These are phyloP conservation scores for Tylopilus sp. DNA, from an alignment of 768 basidiomycete species.

Conservation along the genomic window DNA sequence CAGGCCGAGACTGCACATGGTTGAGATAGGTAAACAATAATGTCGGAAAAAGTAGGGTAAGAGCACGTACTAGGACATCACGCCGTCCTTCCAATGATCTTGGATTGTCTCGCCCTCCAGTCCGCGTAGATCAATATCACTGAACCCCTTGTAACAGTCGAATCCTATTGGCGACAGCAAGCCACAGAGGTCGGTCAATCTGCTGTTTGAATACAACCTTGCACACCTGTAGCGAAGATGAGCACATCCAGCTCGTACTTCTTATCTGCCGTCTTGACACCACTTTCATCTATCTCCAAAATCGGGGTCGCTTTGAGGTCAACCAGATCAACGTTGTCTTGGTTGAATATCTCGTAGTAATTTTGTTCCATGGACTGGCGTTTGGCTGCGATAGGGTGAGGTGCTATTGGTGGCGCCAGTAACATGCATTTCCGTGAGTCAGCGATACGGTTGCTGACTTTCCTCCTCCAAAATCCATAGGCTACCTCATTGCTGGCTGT, in stretches of 20 bases:
- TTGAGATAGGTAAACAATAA: not conserved
- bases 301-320: slow-evolving; percentile 7
- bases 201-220: not conserved
- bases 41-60: not conserved
- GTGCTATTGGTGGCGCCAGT: slow-evolving; percentile 12
- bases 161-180: slow-evolving; percentile 7
- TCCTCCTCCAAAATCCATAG: slow-evolving; percentile 15
- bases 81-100: no score
- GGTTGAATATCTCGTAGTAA: slow-evolving; percentile 15
- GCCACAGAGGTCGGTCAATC: no score
- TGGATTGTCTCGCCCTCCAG: slow-evolving; percentile 4
- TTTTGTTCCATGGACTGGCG: slow-evolving; percentile 6
- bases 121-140: slow-evolving; percentile 10
- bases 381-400: slow-evolving; percentile 11
- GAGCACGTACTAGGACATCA: not conserved
- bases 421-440: slow-evolving; percentile 9
- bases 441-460: slow-evolving; percentile 12
- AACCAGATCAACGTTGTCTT: slow-evolving; percentile 17
- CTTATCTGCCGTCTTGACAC: slow-evolving; percentile 7
- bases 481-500: not conserved
- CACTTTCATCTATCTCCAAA: slow-evolving; percentile 6
- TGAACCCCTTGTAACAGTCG: slow-evolving; percentile 7
- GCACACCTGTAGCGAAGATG: slow-evolving; percentile 14
- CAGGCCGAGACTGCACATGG: not conserved
- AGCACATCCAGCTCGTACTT: slow-evolving; percentile 13